phyloP scores from a whole-genome alignment of 2,329 filamentous ascomycete genomes.

The Trichoderma afroharzianum region DNA sequence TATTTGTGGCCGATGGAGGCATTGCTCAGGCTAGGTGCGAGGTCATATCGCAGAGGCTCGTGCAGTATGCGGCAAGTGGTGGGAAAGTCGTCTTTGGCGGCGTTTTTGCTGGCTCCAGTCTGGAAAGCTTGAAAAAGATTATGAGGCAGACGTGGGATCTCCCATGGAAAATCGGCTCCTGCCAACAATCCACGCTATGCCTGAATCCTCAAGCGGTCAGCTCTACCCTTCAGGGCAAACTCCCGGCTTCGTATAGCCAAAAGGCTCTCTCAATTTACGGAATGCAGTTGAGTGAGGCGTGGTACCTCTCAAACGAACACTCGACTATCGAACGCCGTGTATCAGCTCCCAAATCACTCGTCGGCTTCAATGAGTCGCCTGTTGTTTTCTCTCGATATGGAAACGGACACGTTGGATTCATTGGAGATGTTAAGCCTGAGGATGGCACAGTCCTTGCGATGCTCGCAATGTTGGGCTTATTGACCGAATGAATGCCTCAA shows the following conservation, averaged over 20 bases:
- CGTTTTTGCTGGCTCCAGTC: not conserved
- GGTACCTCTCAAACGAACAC: slow-evolving; percentile 22
- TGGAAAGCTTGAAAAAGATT: not conserved
- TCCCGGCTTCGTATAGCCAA: slow-evolving; percentile 26
- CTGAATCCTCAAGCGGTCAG: slow-evolving; percentile 23
- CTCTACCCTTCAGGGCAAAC: slow-evolving; percentile 11
- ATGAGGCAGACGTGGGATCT: slow-evolving; percentile 19
- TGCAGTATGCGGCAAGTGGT: slow-evolving; percentile 6
- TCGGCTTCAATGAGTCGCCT: slow-evolving; percentile 20
- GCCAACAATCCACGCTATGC: slow-evolving; percentile 22
- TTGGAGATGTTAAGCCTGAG: slow-evolving; percentile 30
- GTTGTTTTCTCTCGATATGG: slow-evolving; percentile 27
- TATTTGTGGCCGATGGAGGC: slow-evolving; percentile 10
- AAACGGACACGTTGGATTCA: slow-evolving; percentile 29
- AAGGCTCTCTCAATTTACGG: slow-evolving; percentile 26
- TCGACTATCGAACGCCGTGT: slow-evolving; percentile 10
- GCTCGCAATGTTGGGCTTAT: slow-evolving; percentile 29
- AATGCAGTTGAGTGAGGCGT: slow-evolving; percentile 23
- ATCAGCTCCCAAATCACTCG: not conserved
- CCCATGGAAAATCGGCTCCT: slow-evolving; percentile 23
- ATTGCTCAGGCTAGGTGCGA: slow-evolving; percentile 4
- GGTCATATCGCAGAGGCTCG: slow-evolving; percentile 7
- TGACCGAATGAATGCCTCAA: not conserved
- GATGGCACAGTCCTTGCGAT: slow-evolving; percentile 24
- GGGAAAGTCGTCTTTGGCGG: slow-evolving; percentile 15